A percentile compares a stretch with the other conserved stretches of the same genome.
Conservation (phyloP, 768 basidiomycete species). For the Pulveroboletus sp. region DNA sequence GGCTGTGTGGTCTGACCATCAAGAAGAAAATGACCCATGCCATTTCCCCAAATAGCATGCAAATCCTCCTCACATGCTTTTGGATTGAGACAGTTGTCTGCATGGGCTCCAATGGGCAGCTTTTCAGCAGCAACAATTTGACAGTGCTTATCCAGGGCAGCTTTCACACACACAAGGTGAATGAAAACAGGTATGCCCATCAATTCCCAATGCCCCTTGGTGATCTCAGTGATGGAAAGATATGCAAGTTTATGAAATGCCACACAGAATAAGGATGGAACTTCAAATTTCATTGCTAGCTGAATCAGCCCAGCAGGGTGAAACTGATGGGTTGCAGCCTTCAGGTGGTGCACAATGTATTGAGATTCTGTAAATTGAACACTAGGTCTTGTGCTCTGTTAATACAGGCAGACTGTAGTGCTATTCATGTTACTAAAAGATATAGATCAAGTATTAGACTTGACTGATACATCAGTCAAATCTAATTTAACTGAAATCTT, state of each 20-base stretch:
- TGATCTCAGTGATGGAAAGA: background rate
- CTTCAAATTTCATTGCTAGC: background rate
- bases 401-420: too few relatives aligned
- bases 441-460: too few relatives aligned
- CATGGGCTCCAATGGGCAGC: background rate
- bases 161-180: background rate
- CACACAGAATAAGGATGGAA: background rate
- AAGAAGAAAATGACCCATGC: conserved; percentile 19
- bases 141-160: background rate
- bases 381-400: too few relatives aligned
- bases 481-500: too few relatives aligned
- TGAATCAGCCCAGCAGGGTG: background rate
- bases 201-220: background rate
- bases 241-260: background rate
- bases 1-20: conserved; percentile 15
- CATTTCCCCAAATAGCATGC: conserved; percentile 21
- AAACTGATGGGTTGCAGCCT: background rate
- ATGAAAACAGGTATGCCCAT: background rate
- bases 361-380: too few relatives aligned
- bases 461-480: too few relatives aligned
- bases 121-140: conserved; percentile 6
- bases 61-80: conserved; percentile 14
- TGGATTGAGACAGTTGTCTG: conserved; percentile 1
- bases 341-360: background rate
- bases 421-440: too few relatives aligned